Percentiles rank a stretch among this genome's conserved stretches.
Conservation (phyloP, 768 basidiomycete genomes). For the Phlebiopsis gigantea region DNA sequence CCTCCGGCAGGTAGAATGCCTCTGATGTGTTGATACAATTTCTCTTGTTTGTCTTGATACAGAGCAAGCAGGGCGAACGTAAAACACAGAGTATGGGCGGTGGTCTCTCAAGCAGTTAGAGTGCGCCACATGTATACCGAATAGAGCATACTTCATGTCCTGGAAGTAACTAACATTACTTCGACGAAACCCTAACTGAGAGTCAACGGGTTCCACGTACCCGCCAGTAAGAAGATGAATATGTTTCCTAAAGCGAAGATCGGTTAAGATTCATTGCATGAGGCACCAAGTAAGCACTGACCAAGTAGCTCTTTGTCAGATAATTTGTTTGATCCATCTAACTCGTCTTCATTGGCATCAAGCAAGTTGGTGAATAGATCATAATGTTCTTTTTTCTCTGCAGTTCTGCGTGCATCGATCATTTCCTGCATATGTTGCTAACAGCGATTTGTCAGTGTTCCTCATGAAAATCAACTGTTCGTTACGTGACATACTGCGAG, state of each 20-base stretch:
- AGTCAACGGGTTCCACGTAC: conserved; percentile 17
- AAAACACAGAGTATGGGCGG: conserved; percentile 29
- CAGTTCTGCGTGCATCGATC: conserved; percentile 37
- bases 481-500: conserved; percentile 19
- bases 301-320: conserved; percentile 38
- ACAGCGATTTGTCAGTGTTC: not conserved
- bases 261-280: not conserved
- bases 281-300: conserved; percentile 11
- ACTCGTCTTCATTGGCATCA: conserved; percentile 38
- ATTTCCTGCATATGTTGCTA: conserved; percentile 47
- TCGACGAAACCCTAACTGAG: not conserved
- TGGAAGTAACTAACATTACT: not conserved
- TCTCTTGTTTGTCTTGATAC: conserved; percentile 35
- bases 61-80: conserved; percentile 32
- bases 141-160: conserved; percentile 40
- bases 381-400: conserved; percentile 31
- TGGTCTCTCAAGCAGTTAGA: conserved; percentile 19
- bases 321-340: conserved; percentile 25
- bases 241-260: conserved; percentile 24
- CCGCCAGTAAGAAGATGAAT: conserved; percentile 45
- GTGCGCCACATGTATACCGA: not conserved
- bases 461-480: no score
- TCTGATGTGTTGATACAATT: conserved; percentile 28
- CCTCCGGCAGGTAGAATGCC: conserved; percentile 19
- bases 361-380: conserved; percentile 51